Conservation (phyloP, 805 yeast genomes). For the Cyberlindnera saturnus region DNA sequence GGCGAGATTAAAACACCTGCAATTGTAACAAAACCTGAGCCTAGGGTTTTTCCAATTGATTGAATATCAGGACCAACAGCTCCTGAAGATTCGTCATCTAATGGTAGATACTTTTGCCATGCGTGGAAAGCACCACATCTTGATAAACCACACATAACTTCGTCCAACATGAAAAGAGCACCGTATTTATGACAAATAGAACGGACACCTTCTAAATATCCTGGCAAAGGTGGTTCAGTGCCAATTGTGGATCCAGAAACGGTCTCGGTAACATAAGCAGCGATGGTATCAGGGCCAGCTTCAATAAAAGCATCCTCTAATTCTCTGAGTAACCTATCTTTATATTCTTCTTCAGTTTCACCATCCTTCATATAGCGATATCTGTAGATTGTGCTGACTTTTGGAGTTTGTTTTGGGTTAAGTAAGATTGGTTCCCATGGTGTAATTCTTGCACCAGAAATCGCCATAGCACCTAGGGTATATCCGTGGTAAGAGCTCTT, state of each 20-base stretch:
- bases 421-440: no score
- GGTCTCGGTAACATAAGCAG: slow-evolving; percentile 39
- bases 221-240: slow-evolving; percentile 35
- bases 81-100: slow-evolving; percentile 20
- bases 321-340: slow-evolving; percentile 32
- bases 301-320: slow-evolving; percentile 35
- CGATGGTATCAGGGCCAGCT: slow-evolving; percentile 38
- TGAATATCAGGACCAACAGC: slow-evolving; percentile 42
- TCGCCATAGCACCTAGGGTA: slow-evolving; percentile 39
- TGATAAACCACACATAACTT: slow-evolving; percentile 53
- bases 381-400: slow-evolving; percentile 24
- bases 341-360: slow-evolving; percentile 35
- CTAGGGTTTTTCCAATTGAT: slow-evolving; percentile 42
- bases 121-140: slow-evolving; percentile 43
- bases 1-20: slow-evolving; percentile 36
- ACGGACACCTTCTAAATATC: slow-evolving; percentile 40
- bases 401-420: slow-evolving; percentile 16
- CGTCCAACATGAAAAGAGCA: slow-evolving; percentile 43
- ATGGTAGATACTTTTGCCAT: slow-evolving; percentile 27
- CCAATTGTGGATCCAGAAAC: slow-evolving; percentile 44
- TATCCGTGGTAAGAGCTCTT: slow-evolving; percentile 43
- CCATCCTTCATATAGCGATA: slow-evolving; percentile 24
- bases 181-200: slow-evolving; percentile 46
- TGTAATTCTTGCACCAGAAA: slow-evolving; percentile 24
- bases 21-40: slow-evolving; percentile 42